A percentile compares a stretch with the other conserved stretches of the same genome.
Evolutionary conservation across 2,329 filamentous ascomycete species (phyloP).

Genomic region (Xylariaceae sp.): DNA sequence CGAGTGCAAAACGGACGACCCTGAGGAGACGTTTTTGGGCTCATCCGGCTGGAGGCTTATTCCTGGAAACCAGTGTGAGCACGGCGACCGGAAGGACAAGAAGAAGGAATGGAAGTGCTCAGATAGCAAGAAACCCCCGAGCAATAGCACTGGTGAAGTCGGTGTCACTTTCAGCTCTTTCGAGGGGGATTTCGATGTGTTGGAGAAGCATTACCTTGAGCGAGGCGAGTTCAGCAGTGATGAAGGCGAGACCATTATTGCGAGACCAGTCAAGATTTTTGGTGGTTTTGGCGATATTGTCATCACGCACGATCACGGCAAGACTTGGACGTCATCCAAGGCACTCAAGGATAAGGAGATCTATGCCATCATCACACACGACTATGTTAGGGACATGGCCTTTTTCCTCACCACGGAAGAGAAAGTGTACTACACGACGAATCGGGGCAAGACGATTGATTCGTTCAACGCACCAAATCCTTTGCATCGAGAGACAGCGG

Average conservation of each 20-base stretch:
- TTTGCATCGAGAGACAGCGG: slow-evolving; percentile 32
- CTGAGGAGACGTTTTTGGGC: slow-evolving; percentile 70
- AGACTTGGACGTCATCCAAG: slow-evolving; percentile 63
- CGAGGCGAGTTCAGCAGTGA: slow-evolving; percentile 58
- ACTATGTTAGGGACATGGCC: slow-evolving; percentile 75
- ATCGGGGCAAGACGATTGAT: slow-evolving; percentile 70
- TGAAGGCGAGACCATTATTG: slow-evolving; percentile 67
- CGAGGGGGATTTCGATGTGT: slow-evolving; percentile 47
- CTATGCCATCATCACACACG: slow-evolving; percentile 67
- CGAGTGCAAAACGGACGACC: slow-evolving; percentile 60
- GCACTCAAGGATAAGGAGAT: slow-evolving; percentile 67
- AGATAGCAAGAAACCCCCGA: slow-evolving; percentile 48
- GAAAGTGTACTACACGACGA: slow-evolving; percentile 73
- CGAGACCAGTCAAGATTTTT: slow-evolving; percentile 46
- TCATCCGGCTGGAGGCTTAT: slow-evolving; percentile 90
- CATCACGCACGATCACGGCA: slow-evolving; percentile 81
- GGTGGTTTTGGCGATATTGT: slow-evolving; percentile 53
- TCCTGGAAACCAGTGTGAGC: slow-evolving; percentile 70
- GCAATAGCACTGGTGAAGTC: slow-evolving; percentile 61
- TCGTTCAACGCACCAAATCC: slow-evolving; percentile 65
- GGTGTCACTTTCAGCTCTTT: slow-evolving; percentile 57
- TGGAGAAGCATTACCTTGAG: slow-evolving; percentile 71
- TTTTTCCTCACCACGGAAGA: slow-evolving; percentile 70
- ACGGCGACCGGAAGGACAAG: slow-evolving; percentile 62
- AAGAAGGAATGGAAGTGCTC: slow-evolving; percentile 71